Conservation (phyloP, 2,329 filamentous ascomycete genomes). For the Trichoderma asperellum region DNA sequence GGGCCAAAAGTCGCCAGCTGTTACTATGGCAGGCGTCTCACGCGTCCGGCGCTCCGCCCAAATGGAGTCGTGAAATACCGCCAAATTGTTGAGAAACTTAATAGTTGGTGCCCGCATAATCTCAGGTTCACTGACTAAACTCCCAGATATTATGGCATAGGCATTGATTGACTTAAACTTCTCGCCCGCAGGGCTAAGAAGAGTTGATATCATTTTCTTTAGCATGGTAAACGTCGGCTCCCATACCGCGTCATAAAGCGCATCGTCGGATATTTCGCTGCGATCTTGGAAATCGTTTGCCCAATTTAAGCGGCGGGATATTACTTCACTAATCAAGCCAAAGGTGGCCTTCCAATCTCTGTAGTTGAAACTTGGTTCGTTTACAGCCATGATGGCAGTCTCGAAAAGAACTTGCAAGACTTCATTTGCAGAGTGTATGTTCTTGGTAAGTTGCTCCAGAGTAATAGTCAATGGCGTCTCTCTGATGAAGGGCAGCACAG, state of each 20-base stretch:
- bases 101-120: neutral
- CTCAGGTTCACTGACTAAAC: neutral
- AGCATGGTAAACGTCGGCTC: slow-evolving; percentile 20
- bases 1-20: slow-evolving; percentile 10
- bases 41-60: slow-evolving; percentile 10
- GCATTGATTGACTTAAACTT: neutral
- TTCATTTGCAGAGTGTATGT: slow-evolving; percentile 8
- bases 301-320: neutral
- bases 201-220: neutral
- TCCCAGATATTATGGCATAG: neutral
- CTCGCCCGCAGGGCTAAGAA: neutral
- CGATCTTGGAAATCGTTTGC: slow-evolving; percentile 17
- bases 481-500: neutral
- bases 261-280: slow-evolving; percentile 6
- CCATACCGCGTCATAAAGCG: slow-evolving; percentile 18
- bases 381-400: slow-evolving; percentile 2
- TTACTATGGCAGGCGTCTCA: slow-evolving; percentile 9
- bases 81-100: slow-evolving; percentile 11
- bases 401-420: neutral
- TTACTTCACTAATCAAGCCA: neutral
- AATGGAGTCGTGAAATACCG: neutral
- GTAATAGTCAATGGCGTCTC: neutral
- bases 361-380: slow-evolving; percentile 12
- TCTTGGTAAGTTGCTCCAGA: neutral
- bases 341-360: neutral